Percentiles rank a stretch among this genome's conserved stretches.
Evolutionary conservation across 176 grass and related monocot species (phyloP).

Genomic region (Rhynchospora breviuscula): DNA sequence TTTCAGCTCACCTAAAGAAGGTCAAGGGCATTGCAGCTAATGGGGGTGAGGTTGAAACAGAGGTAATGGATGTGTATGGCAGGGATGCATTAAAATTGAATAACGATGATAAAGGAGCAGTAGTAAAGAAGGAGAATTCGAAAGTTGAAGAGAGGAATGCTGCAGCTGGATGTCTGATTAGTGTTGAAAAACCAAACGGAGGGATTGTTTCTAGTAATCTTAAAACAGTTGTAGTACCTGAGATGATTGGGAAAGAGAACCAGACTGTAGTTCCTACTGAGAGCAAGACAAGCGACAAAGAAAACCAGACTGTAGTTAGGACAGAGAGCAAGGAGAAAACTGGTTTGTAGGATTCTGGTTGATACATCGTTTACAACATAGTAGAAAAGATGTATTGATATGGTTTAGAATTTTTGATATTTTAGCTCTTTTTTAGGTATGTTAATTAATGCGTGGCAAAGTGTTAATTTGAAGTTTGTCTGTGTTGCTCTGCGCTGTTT

Average conservation of each 20-base stretch:
- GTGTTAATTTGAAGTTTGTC: background rate
- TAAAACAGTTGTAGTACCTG: background rate
- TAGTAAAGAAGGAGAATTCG: background rate
- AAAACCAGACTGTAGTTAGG: background rate
- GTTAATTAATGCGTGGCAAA: background rate
- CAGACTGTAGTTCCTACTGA: background rate
- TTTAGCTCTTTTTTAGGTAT: background rate
- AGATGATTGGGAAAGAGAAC: background rate
- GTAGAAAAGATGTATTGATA: background rate
- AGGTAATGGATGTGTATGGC: conserved; percentile 2
- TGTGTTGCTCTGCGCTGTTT: background rate
- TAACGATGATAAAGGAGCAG: background rate
- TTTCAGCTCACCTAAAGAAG: background rate
- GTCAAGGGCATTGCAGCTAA: background rate
- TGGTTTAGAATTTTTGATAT: background rate
- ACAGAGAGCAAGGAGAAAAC: conserved; percentile 18
- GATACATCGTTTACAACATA: background rate
- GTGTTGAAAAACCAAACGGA: conserved; percentile 18
- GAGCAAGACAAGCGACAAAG: background rate
- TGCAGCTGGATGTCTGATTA: background rate
- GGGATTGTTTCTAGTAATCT: background rate
- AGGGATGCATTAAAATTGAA: conserved; percentile 15
- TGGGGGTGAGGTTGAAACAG: background rate
- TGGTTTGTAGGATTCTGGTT: background rate
- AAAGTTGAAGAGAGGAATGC: background rate